Percentiles rank a stretch among this genome's conserved stretches.
These are phyloP conservation scores for Mucuna pruriens DNA, from an alignment of 306 rosid species.

Conservation along the genomic window DNA sequence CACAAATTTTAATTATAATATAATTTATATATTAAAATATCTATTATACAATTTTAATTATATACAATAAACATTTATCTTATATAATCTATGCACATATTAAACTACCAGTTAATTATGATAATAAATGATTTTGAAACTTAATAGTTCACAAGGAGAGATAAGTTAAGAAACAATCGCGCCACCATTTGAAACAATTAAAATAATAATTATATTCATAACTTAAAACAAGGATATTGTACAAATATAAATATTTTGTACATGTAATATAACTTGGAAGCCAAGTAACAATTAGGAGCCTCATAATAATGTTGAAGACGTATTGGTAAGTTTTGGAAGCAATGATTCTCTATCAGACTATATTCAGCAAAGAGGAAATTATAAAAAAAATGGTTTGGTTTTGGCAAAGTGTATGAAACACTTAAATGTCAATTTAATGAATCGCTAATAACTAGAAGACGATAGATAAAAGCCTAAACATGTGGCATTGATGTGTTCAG, in stretches of 20 bases:
- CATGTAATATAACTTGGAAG: constrained; percentile 32
- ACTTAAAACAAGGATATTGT: background rate
- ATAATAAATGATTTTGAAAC: no score
- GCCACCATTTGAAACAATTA: background rate
- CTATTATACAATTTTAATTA: no score
- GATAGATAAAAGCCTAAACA: background rate
- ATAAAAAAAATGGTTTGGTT: background rate
- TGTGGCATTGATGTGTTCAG: background rate
- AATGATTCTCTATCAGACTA: background rate
- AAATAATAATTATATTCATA: background rate
- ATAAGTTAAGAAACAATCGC: background rate
- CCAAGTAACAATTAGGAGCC: constrained; percentile 26
- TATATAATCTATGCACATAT: no score
- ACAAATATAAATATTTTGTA: background rate
- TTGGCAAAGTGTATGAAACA: background rate
- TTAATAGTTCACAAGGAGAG: background rate
- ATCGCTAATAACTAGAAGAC: background rate
- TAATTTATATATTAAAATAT: no score
- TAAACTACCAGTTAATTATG: no score
- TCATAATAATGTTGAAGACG: constrained; percentile 26
- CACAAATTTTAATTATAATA: no score
- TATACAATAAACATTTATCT: no score
- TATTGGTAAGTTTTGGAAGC: constrained; percentile 26
- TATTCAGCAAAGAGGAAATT: background rate
- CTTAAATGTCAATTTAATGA: background rate